phyloP scores from a whole-genome alignment of 306 rosid species.

The Astragalus membranaceus region DNA sequence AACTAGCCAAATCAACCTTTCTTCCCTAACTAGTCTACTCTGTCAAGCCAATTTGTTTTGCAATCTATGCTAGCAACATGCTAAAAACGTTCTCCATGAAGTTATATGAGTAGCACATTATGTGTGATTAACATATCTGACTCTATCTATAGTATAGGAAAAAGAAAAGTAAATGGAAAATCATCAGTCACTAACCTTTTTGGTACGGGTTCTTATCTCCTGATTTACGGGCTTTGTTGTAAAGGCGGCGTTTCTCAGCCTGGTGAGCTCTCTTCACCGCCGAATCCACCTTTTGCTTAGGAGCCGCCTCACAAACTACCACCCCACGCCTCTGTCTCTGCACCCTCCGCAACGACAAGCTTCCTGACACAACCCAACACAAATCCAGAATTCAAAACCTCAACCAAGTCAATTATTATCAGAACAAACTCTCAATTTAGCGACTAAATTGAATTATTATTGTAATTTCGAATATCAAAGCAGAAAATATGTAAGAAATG shows the following conservation, averaged over 20 bases:
- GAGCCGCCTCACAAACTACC: conserved; percentile 68
- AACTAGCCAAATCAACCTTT: too few relatives aligned
- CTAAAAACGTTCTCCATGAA: too few relatives aligned
- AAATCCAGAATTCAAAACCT: conserved; percentile 10
- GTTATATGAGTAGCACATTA: too few relatives aligned
- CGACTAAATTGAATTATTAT: background rate
- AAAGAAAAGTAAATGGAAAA: too few relatives aligned
- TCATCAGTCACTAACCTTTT: conserved; percentile 40
- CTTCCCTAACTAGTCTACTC: too few relatives aligned
- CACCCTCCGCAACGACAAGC: conserved; percentile 29
- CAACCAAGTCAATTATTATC: background rate
- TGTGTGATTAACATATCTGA: too few relatives aligned
- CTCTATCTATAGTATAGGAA: too few relatives aligned
- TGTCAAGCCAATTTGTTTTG: too few relatives aligned
- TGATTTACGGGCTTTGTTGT: conserved; percentile 73
- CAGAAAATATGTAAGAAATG: background rate
- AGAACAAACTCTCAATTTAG: too few relatives aligned
- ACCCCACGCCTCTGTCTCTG: conserved; percentile 28
- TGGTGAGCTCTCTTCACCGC: conserved; percentile 82
- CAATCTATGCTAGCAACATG: too few relatives aligned
- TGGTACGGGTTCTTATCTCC: conserved; percentile 81
- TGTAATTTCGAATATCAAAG: background rate
- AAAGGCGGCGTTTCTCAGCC: conserved; percentile 79
- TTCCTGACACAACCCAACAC: conserved; percentile 60
- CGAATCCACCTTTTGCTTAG: conserved; percentile 56